Base-by-base conservation (phyloP, 1,284 basidiomycete species). In the Violaceomyces palustris region DNA sequence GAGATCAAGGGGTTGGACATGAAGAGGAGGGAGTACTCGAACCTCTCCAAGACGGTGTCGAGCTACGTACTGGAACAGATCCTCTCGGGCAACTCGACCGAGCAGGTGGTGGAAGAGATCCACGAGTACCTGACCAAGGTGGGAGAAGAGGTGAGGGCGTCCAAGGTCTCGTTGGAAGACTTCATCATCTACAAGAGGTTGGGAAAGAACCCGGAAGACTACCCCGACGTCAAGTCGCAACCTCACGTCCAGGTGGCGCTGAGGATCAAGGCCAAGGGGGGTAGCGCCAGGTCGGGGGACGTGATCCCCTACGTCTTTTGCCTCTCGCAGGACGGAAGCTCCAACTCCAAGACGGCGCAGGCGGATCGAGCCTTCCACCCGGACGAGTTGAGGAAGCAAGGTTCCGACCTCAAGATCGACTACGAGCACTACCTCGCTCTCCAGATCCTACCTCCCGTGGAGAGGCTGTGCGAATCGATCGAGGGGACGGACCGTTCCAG, bases 1-100 rank as follows among this genome's bases (percentile, higher is more conserved):
- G 94, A 99, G 73, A 80, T 98, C 74, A 99, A 98, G 74, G 94
- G 94, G 76, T 77, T 99, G 25, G 94, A 99, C 75, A 97, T 98
- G 94, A 98, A 97, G 76, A 83, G 94, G 37, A 79, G 94, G 78
- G 94, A 98, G 74, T 99, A 90, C 75, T 94, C 86, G 61, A 81
- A 82, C 3, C 75, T 99, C 34, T 93, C 89, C 2, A 99, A 98
- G 77, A 84, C 83, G 41, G 85, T 91, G 14, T 97, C 91, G 12
- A 51, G 60, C 18, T 50, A 49, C 29, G 37, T 45, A 6, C 78
- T 99, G 19, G 86, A 88, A 47, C 86, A 88, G 68, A 87, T 98
- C 35, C 77, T 98, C 9, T 96, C 90, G 0, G 92, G 92, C 1
- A 86, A 93, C 61, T 79, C 85, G 0, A 89, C 89, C 0, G 94